Percentiles rank a stretch among this genome's conserved stretches.
These are phyloP conservation scores for Meyerozyma smithsonii DNA, from an alignment of 1,139 yeast genomes.

Conservation along the genomic window DNA sequence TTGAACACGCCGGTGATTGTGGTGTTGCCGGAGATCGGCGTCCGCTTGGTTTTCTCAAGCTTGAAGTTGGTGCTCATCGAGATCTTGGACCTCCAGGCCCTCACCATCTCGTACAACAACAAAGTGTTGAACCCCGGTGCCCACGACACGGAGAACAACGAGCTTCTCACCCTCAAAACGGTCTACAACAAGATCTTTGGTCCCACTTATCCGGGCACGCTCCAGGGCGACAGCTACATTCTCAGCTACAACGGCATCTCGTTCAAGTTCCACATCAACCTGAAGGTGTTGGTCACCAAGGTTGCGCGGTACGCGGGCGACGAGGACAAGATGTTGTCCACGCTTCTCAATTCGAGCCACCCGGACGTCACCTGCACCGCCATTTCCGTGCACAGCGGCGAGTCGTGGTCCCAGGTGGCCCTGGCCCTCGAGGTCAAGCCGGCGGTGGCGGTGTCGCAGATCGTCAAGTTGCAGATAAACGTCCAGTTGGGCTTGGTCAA, in stretches of 20 bases:
- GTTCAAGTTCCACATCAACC: conserved; percentile 34
- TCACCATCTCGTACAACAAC: conserved; percentile 30
- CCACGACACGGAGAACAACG: conserved; percentile 4
- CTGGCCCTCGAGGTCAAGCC: conserved; percentile 1
- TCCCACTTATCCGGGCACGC: conserved; percentile 56
- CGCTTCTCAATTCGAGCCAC: conserved; percentile 26
- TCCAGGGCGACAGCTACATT: conserved; percentile 23
- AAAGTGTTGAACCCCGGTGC: conserved; percentile 7
- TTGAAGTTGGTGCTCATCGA: conserved; percentile 42
- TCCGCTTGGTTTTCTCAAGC: conserved; percentile 39
- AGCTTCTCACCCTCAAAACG: conserved; percentile 25
- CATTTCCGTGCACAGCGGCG: conserved; percentile 33
- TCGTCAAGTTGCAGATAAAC: conserved; percentile 9
- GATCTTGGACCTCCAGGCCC: conserved; percentile 24
- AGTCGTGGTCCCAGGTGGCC: conserved; percentile 22
- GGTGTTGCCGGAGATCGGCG: conserved; percentile 24
- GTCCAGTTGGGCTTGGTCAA: conserved; percentile 11
- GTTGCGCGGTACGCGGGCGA: conserved; percentile 10
- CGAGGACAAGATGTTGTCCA: conserved; percentile 21
- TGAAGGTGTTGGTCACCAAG: conserved; percentile 16
- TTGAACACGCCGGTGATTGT: conserved; percentile 31
- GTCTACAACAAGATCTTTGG: conserved; percentile 58
- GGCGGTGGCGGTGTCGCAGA: conserved; percentile 1
- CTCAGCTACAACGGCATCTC: conserved; percentile 55
- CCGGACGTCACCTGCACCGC: conserved; percentile 33